phyloP scores from a whole-genome alignment of 2,329 filamentous ascomycete genomes.

The Pseudogymnoascus sp. region DNA sequence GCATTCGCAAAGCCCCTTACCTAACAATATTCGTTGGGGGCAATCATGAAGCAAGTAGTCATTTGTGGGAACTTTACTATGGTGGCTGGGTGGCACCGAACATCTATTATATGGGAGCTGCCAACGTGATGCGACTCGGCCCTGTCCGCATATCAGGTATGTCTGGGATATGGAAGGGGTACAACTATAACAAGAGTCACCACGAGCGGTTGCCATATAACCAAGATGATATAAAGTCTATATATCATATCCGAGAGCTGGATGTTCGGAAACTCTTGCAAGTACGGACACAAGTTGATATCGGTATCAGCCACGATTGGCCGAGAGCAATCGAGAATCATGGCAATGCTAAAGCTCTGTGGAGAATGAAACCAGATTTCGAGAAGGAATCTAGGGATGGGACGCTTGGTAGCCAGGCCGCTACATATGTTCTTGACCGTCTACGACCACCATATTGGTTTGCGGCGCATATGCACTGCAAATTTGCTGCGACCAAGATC shows the following conservation, averaged over 20 bases:
- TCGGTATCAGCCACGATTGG: slow-evolving; percentile 95
- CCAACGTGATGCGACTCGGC: slow-evolving; percentile 78
- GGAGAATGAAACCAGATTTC: slow-evolving; percentile 66
- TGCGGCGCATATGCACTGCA: slow-evolving; percentile 84
- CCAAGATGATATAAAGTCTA: slow-evolving; percentile 63
- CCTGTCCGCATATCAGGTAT: slow-evolving; percentile 81
- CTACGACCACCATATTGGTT: slow-evolving; percentile 86
- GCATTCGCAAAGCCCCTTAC: slow-evolving; percentile 67
- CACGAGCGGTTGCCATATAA: slow-evolving; percentile 81
- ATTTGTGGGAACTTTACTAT: slow-evolving; percentile 89
- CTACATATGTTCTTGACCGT: slow-evolving; percentile 70
- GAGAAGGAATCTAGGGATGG: slow-evolving; percentile 67
- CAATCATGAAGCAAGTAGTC: slow-evolving; percentile 89
- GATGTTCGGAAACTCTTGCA: slow-evolving; percentile 87
- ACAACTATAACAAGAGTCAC: slow-evolving; percentile 77
- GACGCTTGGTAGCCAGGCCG: slow-evolving; percentile 70
- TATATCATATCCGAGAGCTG: slow-evolving; percentile 84
- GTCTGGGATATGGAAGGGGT: slow-evolving; percentile 91
- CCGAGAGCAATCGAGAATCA: slow-evolving; percentile 72
- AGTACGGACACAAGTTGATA: slow-evolving; percentile 77
- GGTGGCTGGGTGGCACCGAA: slow-evolving; percentile 95
- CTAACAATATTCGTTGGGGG: slow-evolving; percentile 88
- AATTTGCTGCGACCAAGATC: slow-evolving; percentile 64
- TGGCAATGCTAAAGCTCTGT: slow-evolving; percentile 63
- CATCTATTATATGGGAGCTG: slow-evolving; percentile 93